Evolutionary conservation across 306 rosid genomes (phyloP), one percentile per base, ranked within the genome.

Genomic region (Pyrus pyrifolia): DNA sequence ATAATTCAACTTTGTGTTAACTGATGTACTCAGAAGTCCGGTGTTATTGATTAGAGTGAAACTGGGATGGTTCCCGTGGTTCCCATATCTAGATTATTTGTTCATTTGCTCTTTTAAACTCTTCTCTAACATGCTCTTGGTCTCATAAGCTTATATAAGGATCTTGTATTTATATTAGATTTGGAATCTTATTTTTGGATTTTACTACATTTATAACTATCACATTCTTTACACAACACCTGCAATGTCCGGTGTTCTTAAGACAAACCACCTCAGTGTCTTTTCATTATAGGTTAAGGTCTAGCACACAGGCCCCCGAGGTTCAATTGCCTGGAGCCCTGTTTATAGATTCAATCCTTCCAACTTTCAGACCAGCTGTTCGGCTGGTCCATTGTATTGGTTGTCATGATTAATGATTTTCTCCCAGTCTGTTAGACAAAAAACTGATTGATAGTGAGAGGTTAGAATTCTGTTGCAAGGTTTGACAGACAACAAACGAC

Each of bases 351-450:
- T 79, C 11, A 76, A 72, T 79, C 81, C 11, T 62, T 76, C 76
- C 69, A 72, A 75, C 63, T 60, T 74, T 79, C 61, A 69, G 74
- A 74, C 85, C 86, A 81, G 86, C 86, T 82, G 71, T 78, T 35
- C 75, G 71, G 78, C 52, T 81, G 90, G 88, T 86, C 86, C 77
- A 63, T 64, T 61, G 38, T 68, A 71, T 75, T 78, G 72, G 72
- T 76, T 31, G 35, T 31, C 79, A 67, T 35, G 25, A 72, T 80
- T 61, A 76, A 78, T 76, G 74, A 58, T 79, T 72, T 51, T 68
- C 80, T 81, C 67, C 75, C 83, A 83, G 82, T 78, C 59, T 79
- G 78, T 83, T 72, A 45, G 44, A 29, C 68, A 71, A 67, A 22
- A 67, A 29, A 67, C 57, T 5, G 80, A 59, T 65, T 59, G 74